phyloP scores from a whole-genome alignment of 371 early-diverging fungal genomes.

The Smittium culicis region DNA sequence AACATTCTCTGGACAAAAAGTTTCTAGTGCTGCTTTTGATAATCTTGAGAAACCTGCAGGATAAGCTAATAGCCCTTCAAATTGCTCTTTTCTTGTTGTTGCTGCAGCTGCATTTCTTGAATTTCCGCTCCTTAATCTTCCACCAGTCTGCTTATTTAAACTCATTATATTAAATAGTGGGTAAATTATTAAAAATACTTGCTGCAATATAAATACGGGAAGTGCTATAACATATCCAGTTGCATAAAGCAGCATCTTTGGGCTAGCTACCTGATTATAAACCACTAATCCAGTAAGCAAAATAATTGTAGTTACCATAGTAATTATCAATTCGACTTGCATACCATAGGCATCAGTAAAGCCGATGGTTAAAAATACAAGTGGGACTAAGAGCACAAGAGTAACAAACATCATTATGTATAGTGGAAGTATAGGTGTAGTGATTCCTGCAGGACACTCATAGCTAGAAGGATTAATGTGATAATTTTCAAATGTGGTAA shows the following conservation, averaged over 20 bases:
- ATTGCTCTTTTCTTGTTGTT: slow-evolving; percentile 11
- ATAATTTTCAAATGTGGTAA: not conserved
- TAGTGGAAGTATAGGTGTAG: not conserved
- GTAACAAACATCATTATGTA: slow-evolving; percentile 1
- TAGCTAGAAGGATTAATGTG: slow-evolving; percentile 8
- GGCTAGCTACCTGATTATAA: slow-evolving; percentile 10
- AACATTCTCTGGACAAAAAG: slow-evolving; percentile 14
- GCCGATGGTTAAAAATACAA: slow-evolving; percentile 9
- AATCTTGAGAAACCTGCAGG: slow-evolving; percentile 11
- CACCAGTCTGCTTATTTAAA: not conserved
- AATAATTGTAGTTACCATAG: slow-evolving; percentile 7
- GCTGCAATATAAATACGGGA: slow-evolving; percentile 7
- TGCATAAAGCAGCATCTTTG: slow-evolving; percentile 3
- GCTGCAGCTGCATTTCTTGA: not conserved
- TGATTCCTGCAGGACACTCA: not conserved
- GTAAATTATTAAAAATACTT: not conserved
- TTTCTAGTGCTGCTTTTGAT: slow-evolving; percentile 11
- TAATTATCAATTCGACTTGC: slow-evolving; percentile 9
- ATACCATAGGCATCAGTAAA: slow-evolving; percentile 13
- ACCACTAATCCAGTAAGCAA: not conserved
- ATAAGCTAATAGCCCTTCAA: slow-evolving; percentile 11
- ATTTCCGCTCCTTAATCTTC: not conserved
- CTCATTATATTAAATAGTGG: not conserved
- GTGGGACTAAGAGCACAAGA: slow-evolving; percentile 4
- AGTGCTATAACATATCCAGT: slow-evolving; percentile 12